These are phyloP conservation scores for Panaeolus cyanescens DNA, from an alignment of 768 basidiomycete species.

Conservation along the genomic window DNA sequence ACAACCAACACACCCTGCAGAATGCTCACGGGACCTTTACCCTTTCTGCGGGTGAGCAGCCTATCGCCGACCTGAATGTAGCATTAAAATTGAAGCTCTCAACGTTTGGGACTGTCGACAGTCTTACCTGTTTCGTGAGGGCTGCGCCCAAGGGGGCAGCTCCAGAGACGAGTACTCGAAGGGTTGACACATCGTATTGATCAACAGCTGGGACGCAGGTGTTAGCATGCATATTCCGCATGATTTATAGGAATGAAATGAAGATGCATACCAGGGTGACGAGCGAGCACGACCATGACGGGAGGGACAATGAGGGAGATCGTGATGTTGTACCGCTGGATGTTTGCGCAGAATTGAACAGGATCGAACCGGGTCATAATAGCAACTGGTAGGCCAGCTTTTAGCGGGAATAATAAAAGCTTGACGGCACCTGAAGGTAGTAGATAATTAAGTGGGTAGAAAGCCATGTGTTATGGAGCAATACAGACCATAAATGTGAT, in stretches of 20 bases:
- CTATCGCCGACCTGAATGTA: constrained; percentile 36
- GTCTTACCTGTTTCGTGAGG: constrained; percentile 51
- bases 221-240: background rate
- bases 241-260: background rate
- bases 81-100: background rate
- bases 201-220: constrained; percentile 47
- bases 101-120: constrained; percentile 13
- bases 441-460: background rate
- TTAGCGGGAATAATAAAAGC: constrained; percentile 60
- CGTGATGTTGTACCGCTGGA: constrained; percentile 68
- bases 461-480: background rate
- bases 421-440: constrained; percentile 52
- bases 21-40: constrained; percentile 42
- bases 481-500: constrained; percentile 42
- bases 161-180: constrained; percentile 64
- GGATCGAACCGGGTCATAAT: constrained; percentile 77
- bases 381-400: constrained; percentile 49
- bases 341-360: constrained; percentile 58
- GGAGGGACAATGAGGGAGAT: constrained; percentile 73
- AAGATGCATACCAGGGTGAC: constrained; percentile 60
- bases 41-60: constrained; percentile 35
- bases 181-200: constrained; percentile 64
- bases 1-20: constrained; percentile 46
- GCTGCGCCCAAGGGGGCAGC: constrained; percentile 80
- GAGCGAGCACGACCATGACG: constrained; percentile 73